Conservation (phyloP, 1,284 basidiomycete genomes). For the Ceratobasidium theobromae region DNA sequence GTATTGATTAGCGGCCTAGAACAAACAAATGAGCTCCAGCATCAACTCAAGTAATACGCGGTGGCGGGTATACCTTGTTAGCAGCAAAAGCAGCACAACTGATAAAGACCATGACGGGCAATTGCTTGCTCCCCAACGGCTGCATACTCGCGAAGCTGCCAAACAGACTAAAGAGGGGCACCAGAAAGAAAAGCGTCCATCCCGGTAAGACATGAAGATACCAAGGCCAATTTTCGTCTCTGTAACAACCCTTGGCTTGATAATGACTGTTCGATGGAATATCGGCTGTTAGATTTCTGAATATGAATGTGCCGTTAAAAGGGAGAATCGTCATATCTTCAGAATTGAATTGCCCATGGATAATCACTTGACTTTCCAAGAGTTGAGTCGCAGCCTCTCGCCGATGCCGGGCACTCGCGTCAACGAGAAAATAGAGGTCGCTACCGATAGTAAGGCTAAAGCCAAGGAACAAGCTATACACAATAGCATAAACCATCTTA, state of each 20-base stretch:
- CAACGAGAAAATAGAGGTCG: conserved; percentile 79
- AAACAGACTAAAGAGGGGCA: conserved; percentile 75
- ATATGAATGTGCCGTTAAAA: conserved; percentile 71
- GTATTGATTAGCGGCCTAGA: conserved; percentile 41
- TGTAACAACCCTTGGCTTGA: conserved; percentile 66
- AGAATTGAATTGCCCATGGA: conserved; percentile 68
- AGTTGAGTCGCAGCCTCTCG: conserved; percentile 56
- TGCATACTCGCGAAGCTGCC: conserved; percentile 81
- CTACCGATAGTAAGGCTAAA: conserved; percentile 88
- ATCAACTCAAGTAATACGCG: neutral
- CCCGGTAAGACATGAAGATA: conserved; percentile 72
- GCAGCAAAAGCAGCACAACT: conserved; percentile 74
- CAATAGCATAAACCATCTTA: conserved; percentile 87
- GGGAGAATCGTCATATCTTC: conserved; percentile 58
- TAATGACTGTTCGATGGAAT: conserved; percentile 46
- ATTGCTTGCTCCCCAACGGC: conserved; percentile 63
- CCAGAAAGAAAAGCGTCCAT: conserved; percentile 75
- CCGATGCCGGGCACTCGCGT: conserved; percentile 57
- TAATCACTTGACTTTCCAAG: conserved; percentile 51
- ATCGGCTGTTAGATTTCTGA: conserved; percentile 56
- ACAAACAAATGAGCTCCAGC: neutral
- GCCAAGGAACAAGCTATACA: conserved; percentile 87
- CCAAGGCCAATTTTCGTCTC: conserved; percentile 73
- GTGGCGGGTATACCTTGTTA: conserved; percentile 52
- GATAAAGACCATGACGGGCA: conserved; percentile 77